phyloP scores from a whole-genome alignment of 2,329 filamentous ascomycete genomes.

The Colletotrichum destructivum region DNA sequence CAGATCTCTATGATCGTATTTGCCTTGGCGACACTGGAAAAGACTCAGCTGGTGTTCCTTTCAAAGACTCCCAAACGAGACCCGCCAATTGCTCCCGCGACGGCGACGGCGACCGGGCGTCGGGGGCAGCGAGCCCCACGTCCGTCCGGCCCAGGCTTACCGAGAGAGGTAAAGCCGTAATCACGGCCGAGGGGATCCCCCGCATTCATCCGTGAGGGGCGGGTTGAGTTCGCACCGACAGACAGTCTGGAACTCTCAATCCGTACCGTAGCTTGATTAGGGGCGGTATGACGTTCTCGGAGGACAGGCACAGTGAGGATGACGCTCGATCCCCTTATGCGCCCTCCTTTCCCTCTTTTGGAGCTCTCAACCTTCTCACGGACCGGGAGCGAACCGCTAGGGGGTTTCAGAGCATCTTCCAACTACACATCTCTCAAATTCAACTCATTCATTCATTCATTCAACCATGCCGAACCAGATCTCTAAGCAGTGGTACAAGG shows the following conservation, averaged over 20 bases:
- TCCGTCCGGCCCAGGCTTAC: not conserved
- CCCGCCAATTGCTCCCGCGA: not conserved
- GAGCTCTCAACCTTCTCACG: not conserved
- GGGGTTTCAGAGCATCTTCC: constrained; percentile 26
- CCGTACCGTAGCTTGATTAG: not conserved
- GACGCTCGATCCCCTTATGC: constrained; percentile 23
- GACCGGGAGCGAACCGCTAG: not conserved
- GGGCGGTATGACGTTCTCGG: constrained; percentile 12
- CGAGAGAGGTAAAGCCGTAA: constrained; percentile 7
- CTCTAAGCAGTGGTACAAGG: constrained; percentile 63
- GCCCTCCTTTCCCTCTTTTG: not conserved
- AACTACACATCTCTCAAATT: constrained; percentile 11
- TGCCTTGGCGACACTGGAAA: not conserved
- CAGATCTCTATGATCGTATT: fast-evolving
- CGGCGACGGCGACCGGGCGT: not conserved
- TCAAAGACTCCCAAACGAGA: not conserved
- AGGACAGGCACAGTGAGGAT: not conserved
- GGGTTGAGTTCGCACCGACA: constrained; percentile 5
- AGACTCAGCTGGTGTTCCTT: not conserved
- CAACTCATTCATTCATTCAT: not conserved
- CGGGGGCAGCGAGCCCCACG: not conserved
- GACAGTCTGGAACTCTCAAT: constrained; percentile 2
- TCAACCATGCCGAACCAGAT: constrained; percentile 40
- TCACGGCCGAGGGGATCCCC: not conserved
- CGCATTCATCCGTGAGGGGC: not conserved